These are phyloP conservation scores for Asterochloris sp. DNA, from an alignment of 139 green algal species.

Conservation along the genomic window DNA sequence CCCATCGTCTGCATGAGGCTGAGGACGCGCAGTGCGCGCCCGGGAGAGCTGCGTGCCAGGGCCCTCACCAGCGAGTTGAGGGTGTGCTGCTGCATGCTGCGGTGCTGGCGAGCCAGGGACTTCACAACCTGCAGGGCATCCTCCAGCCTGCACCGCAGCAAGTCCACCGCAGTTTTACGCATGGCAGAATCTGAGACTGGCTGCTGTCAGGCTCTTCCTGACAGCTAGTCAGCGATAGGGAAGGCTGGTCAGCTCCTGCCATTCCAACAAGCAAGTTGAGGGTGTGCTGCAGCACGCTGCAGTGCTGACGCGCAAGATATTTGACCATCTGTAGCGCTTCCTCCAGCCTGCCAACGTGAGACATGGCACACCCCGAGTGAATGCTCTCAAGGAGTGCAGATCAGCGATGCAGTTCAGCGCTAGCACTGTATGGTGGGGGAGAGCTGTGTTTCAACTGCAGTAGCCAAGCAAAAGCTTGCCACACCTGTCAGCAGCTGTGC, in stretches of 20 bases:
- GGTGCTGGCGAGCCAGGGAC: conserved; percentile 37
- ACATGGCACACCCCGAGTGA: no score
- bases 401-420: neutral
- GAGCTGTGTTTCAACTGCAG: neutral
- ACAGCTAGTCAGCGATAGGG: no score
- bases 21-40: conserved; percentile 48
- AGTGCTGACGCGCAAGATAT: no score
- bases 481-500: no score
- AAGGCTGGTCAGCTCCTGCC: no score
- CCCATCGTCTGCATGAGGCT: conserved; percentile 41
- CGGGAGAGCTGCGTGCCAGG: conserved; percentile 10
- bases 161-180: neutral
- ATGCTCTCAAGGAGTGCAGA: neutral
- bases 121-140: conserved; percentile 65
- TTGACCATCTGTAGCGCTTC: no score
- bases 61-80: conserved; percentile 52
- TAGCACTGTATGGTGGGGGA: neutral
- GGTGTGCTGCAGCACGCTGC: no score
- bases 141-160: conserved; percentile 35
- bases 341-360: no score
- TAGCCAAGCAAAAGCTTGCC: neutral
- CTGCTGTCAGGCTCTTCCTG: no score
- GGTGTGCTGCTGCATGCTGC: conserved; percentile 43
- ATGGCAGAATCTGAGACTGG: no score
- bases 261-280: no score